phyloP scores from a whole-genome alignment of 2,329 filamentous ascomycete genomes.

The Coniochaeta sp. region DNA sequence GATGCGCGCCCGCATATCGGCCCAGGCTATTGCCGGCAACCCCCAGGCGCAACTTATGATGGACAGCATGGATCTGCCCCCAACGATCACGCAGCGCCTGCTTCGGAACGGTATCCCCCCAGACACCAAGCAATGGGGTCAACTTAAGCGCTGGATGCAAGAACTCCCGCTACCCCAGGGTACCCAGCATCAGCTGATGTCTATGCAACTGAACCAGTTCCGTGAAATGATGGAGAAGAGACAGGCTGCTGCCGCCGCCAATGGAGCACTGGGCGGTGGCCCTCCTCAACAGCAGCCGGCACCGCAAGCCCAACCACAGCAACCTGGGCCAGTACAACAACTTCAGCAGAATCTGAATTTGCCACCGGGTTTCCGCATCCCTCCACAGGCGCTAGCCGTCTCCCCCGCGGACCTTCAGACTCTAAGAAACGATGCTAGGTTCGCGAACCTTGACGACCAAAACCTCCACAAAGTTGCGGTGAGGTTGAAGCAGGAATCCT shows the following conservation, averaged over 20 bases:
- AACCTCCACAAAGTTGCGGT: background rate
- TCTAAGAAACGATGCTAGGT: background rate
- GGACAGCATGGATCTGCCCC: conserved; percentile 41
- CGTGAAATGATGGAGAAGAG: conserved; percentile 15
- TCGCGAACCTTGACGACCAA: background rate
- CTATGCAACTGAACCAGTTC: conserved; percentile 33
- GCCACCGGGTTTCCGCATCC: background rate
- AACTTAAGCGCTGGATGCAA: conserved; percentile 34
- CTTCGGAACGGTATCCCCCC: conserved; percentile 24
- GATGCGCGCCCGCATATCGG: conserved; percentile 7
- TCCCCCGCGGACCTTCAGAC: background rate
- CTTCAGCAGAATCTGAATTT: conserved; percentile 2
- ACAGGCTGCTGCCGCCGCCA: conserved; percentile 11
- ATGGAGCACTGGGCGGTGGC: conserved; percentile 14
- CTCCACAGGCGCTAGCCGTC: background rate
- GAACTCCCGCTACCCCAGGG: conserved; percentile 25
- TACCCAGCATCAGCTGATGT: conserved; percentile 24
- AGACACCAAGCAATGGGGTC: conserved; percentile 42
- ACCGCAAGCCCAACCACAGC: conserved; percentile 11
- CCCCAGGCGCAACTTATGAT: conserved; percentile 31
- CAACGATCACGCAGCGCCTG: conserved; percentile 22
- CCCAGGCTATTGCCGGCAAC: conserved; percentile 9
- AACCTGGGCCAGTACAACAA: conserved; percentile 7
- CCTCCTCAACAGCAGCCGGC: conserved; percentile 6
- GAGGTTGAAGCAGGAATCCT: background rate